Percentiles rank a stretch among this genome's conserved stretches.
Evolutionary conservation across 2,329 filamentous ascomycete genomes (phyloP).

Genomic region (Talaromyces sp.): DNA sequence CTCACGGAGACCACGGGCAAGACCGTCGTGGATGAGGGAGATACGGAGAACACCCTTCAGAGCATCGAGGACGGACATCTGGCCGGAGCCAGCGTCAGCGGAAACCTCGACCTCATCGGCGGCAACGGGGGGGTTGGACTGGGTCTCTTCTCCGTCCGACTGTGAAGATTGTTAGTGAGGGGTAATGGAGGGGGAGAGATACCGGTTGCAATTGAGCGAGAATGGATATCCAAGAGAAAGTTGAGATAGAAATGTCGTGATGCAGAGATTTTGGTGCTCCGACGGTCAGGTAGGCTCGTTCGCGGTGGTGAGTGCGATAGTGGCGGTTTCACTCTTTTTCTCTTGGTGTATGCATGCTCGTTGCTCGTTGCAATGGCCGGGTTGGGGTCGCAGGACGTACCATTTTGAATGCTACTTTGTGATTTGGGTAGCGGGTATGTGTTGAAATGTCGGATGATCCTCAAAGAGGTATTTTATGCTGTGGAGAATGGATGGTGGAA

Average conservation of each 20-base stretch:
- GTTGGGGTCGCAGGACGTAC: constrained; percentile 33
- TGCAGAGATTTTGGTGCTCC: too few relatives aligned
- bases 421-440: constrained; percentile 30
- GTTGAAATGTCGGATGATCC: constrained; percentile 55
- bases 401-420: constrained; percentile 45
- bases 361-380: constrained; percentile 10
- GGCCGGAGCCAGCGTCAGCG: constrained; percentile 73
- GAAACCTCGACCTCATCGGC: constrained; percentile 93
- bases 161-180: constrained; percentile 44
- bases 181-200: not conserved
- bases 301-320: too few relatives aligned
- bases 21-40: constrained; percentile 98
- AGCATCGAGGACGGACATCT: constrained; percentile 97
- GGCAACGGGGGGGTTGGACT: constrained; percentile 67
- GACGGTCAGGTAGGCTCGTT: too few relatives aligned
- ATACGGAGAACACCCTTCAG: constrained; percentile 99
- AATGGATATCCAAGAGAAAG: not conserved
- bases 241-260: not conserved
- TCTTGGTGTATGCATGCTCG: constrained; percentile 6
- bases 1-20: constrained; percentile 97
- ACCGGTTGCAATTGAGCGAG: constrained; percentile 1
- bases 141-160: constrained; percentile 99
- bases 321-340: too few relatives aligned
- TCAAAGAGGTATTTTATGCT: constrained; percentile 50
- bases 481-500: constrained; percentile 25